These are phyloP conservation scores for Cladophialophora bantiana DNA, from an alignment of 2,329 filamentous ascomycete genomes.

Conservation along the genomic window DNA sequence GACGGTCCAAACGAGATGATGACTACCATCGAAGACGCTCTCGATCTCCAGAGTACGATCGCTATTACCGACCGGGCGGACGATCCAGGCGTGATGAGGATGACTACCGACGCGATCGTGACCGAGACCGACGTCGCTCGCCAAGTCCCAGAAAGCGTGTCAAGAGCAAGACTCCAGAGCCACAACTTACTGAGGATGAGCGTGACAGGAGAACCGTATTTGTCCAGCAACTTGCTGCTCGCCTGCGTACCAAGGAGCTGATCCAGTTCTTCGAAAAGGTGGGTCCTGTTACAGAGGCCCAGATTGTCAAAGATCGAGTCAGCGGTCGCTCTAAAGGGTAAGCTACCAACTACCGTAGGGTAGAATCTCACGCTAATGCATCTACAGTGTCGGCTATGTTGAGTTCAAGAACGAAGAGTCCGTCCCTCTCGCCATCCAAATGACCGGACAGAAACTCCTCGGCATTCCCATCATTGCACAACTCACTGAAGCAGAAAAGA, in stretches of 20 bases:
- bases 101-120: constrained; percentile 56
- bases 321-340: constrained; percentile 98
- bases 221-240: constrained; percentile 95
- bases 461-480: constrained; percentile 98
- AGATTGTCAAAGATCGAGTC: constrained; percentile 97
- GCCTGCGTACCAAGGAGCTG: constrained; percentile 88
- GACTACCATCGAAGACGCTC: constrained; percentile 72
- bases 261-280: constrained; percentile 96
- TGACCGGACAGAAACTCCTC: constrained; percentile 98
- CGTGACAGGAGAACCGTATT: constrained; percentile 96
- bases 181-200: constrained; percentile 90
- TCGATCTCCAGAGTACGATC: constrained; percentile 71
- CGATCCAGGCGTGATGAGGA: constrained; percentile 58
- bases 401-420: constrained; percentile 98
- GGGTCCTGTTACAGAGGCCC: constrained; percentile 92
- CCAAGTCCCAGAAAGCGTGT: constrained; percentile 49
- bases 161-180: constrained; percentile 62
- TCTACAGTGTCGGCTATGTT: constrained; percentile 89
- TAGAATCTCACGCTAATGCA: constrained; percentile 48
- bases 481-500: constrained; percentile 98
- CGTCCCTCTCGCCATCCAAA: constrained; percentile 89
- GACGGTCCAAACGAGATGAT: constrained; percentile 72
- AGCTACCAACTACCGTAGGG: constrained; percentile 45
- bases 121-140: constrained; percentile 55
- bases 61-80: constrained; percentile 59